Conservation (phyloP, 148 eudicot genomes). For the Polygonum maritimum region DNA sequence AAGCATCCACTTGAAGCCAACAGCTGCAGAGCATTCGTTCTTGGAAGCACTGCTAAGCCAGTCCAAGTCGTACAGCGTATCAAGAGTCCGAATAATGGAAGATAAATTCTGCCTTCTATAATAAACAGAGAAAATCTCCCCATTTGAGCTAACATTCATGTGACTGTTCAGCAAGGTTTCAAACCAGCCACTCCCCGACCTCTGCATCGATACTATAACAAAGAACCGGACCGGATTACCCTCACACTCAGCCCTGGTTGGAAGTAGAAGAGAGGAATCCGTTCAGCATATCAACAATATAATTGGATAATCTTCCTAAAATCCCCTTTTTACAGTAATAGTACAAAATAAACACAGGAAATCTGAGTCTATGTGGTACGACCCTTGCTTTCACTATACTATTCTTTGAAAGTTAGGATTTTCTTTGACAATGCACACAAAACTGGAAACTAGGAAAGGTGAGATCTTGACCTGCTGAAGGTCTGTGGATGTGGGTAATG, state of each 20-base stretch:
- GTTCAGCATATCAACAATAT: neutral
- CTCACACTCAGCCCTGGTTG: conserved; percentile 68
- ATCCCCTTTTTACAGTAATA: too few relatives aligned
- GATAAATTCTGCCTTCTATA: conserved; percentile 66
- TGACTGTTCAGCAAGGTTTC: conserved; percentile 91
- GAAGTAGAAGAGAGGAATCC: neutral
- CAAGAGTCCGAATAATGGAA: conserved; percentile 51
- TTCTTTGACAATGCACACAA: neutral
- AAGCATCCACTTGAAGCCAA: conserved; percentile 99
- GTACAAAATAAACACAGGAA: too few relatives aligned
- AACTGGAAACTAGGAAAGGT: neutral
- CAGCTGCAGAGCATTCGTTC: conserved; percentile 88
- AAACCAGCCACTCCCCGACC: conserved; percentile 99
- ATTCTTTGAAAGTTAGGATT: too few relatives aligned
- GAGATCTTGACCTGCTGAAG: conserved; percentile 44
- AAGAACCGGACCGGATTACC: conserved; percentile 73
- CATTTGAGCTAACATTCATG: conserved; percentile 81
- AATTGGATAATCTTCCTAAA: too few relatives aligned
- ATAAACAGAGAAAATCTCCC: conserved; percentile 65
- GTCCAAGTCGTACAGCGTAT: conserved; percentile 84
- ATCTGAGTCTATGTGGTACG: too few relatives aligned
- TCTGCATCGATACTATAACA: conserved; percentile 80
- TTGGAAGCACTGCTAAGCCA: conserved; percentile 86
- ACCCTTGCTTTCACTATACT: too few relatives aligned
- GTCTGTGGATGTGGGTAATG: conserved; percentile 79